Evolutionary conservation across 176 grass and related monocot species (phyloP), one percentile per base, ranked within the genome.

Genomic region (Zoysia pacifica): DNA sequence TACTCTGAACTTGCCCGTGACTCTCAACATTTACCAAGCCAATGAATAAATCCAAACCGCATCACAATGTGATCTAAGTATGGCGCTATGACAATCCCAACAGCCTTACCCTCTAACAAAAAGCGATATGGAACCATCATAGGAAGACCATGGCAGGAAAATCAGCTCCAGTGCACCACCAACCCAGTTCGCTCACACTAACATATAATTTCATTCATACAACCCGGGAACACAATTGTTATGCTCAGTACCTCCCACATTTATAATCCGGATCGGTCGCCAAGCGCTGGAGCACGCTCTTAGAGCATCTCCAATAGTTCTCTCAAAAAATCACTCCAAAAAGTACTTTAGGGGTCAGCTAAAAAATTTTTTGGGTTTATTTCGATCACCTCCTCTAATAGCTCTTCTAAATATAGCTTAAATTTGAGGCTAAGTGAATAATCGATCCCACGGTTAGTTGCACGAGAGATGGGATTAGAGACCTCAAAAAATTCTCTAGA

Each of bases 171-270:
- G 28, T 28, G 28, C 61, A 46, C 16, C 14, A 38, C 35, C 72
- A 50, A 56, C 58, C 73, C 47, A 38, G 50, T 81, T 59, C 13
- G n/a, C 62, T 47, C 28, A 19, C 65, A 80, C 63, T 55, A 80
- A 42, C 56, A 75, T 5, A 18, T 8, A 16, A 70, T 41, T 62
- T 13, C 14, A 71, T 38, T 11, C 14, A 77, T 18, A 65, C 2
- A 58, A 16, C 2, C 48, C 74, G 19, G 28, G 2, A 48, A 72
- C 48, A 77, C 11, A 41, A 41, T 20, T 37, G 36, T 5, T 46
- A 6, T 28, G 48, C 16, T 81, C 58, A 65, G 56, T 59, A 65
- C 16, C n/a, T 12, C 55, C 6, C 8, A 35, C 45, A 36, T 65
- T 55, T 28, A 0, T 28, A 28, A 28, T 28, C 28, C 28, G 28